These are phyloP conservation scores for Hanseniaspora vineae DNA, from an alignment of 805 yeast genomes.

Conservation along the genomic window DNA sequence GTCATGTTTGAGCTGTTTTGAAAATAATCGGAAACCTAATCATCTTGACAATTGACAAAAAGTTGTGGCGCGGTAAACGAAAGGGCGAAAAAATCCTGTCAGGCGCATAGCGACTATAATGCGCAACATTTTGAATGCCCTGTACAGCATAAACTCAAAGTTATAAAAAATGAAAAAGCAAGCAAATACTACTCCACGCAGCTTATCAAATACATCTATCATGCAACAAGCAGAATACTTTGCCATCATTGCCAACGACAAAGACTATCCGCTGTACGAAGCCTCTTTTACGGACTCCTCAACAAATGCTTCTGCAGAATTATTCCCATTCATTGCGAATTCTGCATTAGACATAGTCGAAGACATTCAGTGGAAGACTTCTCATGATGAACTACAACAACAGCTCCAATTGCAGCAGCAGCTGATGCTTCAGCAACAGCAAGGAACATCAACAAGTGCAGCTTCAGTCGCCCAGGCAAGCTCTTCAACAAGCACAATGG, in stretches of 20 bases:
- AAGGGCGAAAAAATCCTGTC: no score
- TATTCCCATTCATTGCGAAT: slow-evolving; percentile 80
- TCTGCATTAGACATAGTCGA: slow-evolving; percentile 86
- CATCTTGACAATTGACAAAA: no score
- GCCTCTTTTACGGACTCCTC: slow-evolving; percentile 26
- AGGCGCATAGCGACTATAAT: no score
- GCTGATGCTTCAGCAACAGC: background rate
- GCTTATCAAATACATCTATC: background rate
- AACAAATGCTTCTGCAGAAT: slow-evolving; percentile 45
- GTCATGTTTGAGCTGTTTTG: no score
- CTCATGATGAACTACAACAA: background rate
- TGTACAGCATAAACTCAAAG: no score
- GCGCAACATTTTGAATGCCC: no score
- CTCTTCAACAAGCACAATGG: background rate
- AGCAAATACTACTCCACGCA: no score
- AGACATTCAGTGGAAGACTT: slow-evolving; percentile 68
- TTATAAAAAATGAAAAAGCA: background rate
- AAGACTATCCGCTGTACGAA: slow-evolving; percentile 79
- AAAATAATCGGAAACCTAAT: no score
- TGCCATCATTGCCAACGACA: slow-evolving; percentile 66
- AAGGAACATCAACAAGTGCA: background rate
- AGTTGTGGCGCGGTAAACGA: no score
- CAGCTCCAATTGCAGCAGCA: slow-evolving; percentile 25
- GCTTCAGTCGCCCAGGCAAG: background rate
- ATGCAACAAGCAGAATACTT: slow-evolving; percentile 42